phyloP scores from a whole-genome alignment of 495 filamentous ascomycete species.

The Emericellopsis terricola region DNA sequence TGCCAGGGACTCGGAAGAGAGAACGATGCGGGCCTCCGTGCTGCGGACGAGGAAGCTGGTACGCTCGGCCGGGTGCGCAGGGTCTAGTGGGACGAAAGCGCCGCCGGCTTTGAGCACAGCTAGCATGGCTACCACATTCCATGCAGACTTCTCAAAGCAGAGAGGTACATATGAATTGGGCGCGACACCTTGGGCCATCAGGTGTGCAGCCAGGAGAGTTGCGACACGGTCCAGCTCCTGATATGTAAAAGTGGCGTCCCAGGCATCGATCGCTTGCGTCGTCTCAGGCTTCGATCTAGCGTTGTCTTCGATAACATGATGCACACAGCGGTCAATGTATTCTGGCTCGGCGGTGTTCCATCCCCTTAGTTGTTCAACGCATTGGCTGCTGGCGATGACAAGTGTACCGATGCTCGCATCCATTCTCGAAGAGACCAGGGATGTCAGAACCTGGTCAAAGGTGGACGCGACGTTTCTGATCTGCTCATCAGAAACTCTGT shows the following conservation, averaged over 20 bases:
- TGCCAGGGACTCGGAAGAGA: not conserved
- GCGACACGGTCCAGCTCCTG: constrained; percentile 1
- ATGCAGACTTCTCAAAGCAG: constrained; percentile 1
- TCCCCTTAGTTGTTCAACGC: not conserved
- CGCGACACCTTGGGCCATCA: not conserved
- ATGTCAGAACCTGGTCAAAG: too few species aligned
- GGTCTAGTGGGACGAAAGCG: not conserved
- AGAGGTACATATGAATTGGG: not conserved
- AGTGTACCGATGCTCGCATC: too few species aligned
- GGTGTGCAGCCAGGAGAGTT: not conserved
- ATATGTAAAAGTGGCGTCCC: constrained; percentile 22
- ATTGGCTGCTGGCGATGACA: not conserved
- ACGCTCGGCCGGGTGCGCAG: not conserved
- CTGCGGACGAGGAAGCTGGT: not conserved
- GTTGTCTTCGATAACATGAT: not conserved
- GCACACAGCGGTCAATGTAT: not conserved
- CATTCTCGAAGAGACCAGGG: too few species aligned
- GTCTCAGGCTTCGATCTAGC: not conserved
- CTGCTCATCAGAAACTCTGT: too few species aligned
- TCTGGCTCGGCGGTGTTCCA: constrained; percentile 1
- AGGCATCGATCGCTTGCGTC: constrained; percentile 3
- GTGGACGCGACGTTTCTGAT: too few species aligned
- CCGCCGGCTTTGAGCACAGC: not conserved
- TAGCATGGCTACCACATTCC: not conserved
- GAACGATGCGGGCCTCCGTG: not conserved